A percentile compares a stretch with the other conserved stretches of the same genome.
Conservation (phyloP, 2,329 filamentous ascomycete species). For the Escovopsis sp. region DNA sequence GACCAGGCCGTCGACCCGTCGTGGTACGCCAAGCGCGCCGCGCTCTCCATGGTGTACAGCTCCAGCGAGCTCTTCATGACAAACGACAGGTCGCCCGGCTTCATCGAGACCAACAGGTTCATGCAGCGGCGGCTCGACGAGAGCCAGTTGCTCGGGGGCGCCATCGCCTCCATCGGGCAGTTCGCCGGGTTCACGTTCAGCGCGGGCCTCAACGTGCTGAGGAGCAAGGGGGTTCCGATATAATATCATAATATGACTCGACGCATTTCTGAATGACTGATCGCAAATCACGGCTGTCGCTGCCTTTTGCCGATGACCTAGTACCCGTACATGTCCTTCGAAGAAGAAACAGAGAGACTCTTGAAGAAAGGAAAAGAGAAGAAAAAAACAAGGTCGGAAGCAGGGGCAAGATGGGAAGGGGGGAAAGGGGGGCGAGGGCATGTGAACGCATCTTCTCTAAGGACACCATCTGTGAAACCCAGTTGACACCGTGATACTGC, state of each 20-base stretch:
- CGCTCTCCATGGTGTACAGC: conserved; percentile 46
- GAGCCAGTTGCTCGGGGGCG: conserved; percentile 44
- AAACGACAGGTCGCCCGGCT: conserved; percentile 62
- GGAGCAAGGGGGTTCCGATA: conserved; percentile 77
- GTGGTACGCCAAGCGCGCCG: conserved; percentile 63
- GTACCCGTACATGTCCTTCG: too few relatives aligned
- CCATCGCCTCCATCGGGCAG: conserved; percentile 49
- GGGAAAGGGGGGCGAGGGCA: not conserved
- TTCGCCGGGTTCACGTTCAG: conserved; percentile 74
- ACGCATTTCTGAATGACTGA: not conserved
- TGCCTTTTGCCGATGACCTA: too few relatives aligned
- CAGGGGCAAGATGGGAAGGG: too few relatives aligned
- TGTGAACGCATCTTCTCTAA: not conserved
- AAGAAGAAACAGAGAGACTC: too few relatives aligned
- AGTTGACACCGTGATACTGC: too few relatives aligned
- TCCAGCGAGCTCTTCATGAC: conserved; percentile 88
- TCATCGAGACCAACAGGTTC: conserved; percentile 65
- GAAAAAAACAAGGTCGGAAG: too few relatives aligned
- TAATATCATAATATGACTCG: conserved; percentile 22
- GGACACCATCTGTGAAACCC: too few relatives aligned
- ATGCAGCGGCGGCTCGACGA: conserved; percentile 62
- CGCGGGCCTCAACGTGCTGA: conserved; percentile 64
- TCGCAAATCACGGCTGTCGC: not conserved
- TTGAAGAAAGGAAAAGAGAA: too few relatives aligned
- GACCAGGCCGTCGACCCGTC: conserved; percentile 68